Base-by-base conservation (phyloP, 495 filamentous ascomycete genomes). In the Lentithecium fluviatile region DNA sequence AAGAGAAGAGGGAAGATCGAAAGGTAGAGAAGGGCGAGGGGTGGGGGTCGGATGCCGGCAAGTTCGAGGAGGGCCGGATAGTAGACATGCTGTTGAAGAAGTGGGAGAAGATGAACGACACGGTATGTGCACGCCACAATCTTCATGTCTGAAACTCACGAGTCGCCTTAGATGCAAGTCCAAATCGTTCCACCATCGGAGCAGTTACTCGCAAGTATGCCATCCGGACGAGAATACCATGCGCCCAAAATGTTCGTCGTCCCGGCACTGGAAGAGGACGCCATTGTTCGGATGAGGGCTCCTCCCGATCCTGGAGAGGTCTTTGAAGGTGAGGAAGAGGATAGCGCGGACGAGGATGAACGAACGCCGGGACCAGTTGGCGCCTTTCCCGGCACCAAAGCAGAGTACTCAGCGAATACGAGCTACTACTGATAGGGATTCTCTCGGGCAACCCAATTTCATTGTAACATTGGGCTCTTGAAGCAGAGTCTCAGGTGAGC, bases 41-140 rank as follows among this genome's bases (percentile, higher is more conserved):
- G 32, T 90, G 91, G 80, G 92, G 93, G 0, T 78, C 86, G 47
- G 90, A 95, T 75, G 94, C 87, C 0, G 94, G 94, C 0, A 83
- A 80, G 61, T 71, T 88, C 19, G 94, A 97, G 69, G 94, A 98
- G 74, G 82, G 80, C n/a, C 78, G 89, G 47, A 88, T 96, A 0
- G 78, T 95, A 60, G 86, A 92, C 63, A 90, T 89, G 85, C 72
- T 98, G 53, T 87, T 95, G 70, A 79, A 77, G 47, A 96, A 95
- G 71, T 98, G 94, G 94, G 81, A 80, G 29, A 90, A 90, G 74
- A 83, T 89, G 76, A 98, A 98, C 72, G 90, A 96, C 75, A 95
- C 88, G 13, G 89, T 96, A 70, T 76, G 87, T 80, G 38, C 47
- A 66, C n/a, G 10, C 37, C 62, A 45, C 45, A 10, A 43, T 47